Evolutionary conservation across 257 asterid genomes (phyloP).

Genomic region (Coffea eugenioides): DNA sequence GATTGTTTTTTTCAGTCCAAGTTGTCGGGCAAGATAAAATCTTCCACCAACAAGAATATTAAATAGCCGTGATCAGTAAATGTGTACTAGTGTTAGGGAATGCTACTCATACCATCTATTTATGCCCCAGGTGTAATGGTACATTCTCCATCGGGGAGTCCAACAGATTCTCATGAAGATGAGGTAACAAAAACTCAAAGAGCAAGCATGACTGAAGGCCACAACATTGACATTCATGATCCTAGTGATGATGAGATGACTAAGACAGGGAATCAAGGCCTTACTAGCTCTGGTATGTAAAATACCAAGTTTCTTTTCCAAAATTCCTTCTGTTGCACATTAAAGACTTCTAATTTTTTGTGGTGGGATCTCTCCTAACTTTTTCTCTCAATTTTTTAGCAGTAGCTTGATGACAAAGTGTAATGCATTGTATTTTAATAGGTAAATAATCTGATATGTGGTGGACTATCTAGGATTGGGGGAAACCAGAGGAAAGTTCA

Average conservation of each 20-base stretch:
- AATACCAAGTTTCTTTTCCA: not conserved
- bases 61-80: no score
- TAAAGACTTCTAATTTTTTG: not conserved
- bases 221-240: slow-evolving; percentile 18
- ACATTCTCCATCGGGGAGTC: slow-evolving; percentile 31
- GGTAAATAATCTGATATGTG: not conserved
- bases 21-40: no score
- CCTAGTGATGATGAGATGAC: slow-evolving; percentile 22
- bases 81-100: no score
- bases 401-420: not conserved
- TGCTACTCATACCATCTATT: no score
- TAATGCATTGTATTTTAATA: not conserved
- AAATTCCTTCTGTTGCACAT: not conserved
- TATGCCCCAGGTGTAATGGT: slow-evolving; percentile 24
- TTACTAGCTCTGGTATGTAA: slow-evolving; percentile 6
- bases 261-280: not conserved
- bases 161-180: not conserved
- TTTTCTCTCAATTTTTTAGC: not conserved
- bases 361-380: not conserved
- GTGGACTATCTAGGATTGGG: not conserved
- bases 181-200: slow-evolving; percentile 7
- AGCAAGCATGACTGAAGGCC: not conserved
- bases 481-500: not conserved
- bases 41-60: no score
- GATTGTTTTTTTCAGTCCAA: no score